Conservation (phyloP, 23 red algal genomes). For the Rhodosorus marinus region DNA sequence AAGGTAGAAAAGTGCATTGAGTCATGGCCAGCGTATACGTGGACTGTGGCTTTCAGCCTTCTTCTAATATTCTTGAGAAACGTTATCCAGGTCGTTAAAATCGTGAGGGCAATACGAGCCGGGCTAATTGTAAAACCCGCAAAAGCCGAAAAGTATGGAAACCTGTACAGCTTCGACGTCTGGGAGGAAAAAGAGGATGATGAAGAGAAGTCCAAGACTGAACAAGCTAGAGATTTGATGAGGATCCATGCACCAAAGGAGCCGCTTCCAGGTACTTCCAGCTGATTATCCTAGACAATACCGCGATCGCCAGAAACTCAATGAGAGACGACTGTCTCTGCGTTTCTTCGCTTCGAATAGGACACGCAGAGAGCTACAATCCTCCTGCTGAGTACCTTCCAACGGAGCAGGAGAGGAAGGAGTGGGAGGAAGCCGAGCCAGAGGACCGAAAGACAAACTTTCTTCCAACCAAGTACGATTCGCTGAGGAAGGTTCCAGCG, state of each 20-base stretch:
- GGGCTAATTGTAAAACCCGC: slow-evolving; percentile 19
- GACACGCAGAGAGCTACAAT: slow-evolving; percentile 80
- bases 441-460: slow-evolving; percentile 32
- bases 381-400: slow-evolving; percentile 72
- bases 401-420: slow-evolving; percentile 13
- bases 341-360: too few species aligned
- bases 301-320: too few species aligned
- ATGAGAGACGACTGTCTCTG: too few species aligned
- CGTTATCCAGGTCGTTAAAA: slow-evolving; percentile 33
- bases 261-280: slow-evolving; percentile 40
- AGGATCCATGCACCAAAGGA: slow-evolving; percentile 49
- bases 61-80: too few species aligned
- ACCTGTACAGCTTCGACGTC: slow-evolving; percentile 41
- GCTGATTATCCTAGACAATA: too few species aligned
- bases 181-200: slow-evolving; percentile 28
- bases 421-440: slow-evolving; percentile 19
- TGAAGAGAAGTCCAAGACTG: slow-evolving; percentile 22
- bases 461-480: slow-evolving; percentile 31
- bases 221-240: slow-evolving; percentile 21
- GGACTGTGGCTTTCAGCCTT: too few species aligned
- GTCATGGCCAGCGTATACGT: too few species aligned
- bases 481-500: slow-evolving; percentile 62
- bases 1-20: too few species aligned
- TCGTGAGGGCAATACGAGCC: slow-evolving; percentile 60
- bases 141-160: slow-evolving; percentile 7